Conservation (phyloP, 805 yeast species). For the Wickerhamiella alocasiicola region DNA sequence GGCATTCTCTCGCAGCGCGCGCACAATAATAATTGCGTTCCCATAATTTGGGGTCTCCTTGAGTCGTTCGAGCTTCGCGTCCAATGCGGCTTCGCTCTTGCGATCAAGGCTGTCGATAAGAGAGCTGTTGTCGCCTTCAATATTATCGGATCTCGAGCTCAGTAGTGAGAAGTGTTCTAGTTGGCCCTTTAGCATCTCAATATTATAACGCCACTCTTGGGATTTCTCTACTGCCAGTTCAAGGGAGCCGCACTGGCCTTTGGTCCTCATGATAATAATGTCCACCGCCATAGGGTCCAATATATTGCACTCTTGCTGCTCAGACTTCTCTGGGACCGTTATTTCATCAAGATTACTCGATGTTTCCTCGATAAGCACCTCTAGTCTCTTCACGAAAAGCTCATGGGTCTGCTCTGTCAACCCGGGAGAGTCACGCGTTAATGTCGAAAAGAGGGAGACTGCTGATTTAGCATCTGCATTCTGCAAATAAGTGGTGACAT, state of each 20-base stretch:
- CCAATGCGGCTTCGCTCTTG: neutral
- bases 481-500: neutral
- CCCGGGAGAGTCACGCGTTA: neutral
- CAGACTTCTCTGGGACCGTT: neutral
- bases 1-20: neutral
- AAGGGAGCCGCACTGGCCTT: constrained; percentile 1
- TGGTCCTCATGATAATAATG: neutral
- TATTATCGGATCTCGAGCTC: neutral
- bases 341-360: neutral
- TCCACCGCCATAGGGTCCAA: neutral
- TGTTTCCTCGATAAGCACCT: neutral
- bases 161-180: neutral
- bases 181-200: neutral
- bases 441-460: neutral
- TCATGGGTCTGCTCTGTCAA: neutral
- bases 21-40: neutral
- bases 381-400: neutral
- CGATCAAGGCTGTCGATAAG: neutral
- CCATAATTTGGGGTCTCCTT: neutral
- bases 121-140: neutral
- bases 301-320: neutral
- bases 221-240: neutral
- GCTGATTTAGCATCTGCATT: neutral
- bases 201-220: neutral
- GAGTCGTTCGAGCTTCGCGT: neutral